These are phyloP conservation scores for Breviolum minutum DNA, from an alignment of 73 alveolate species.

Conservation along the genomic window DNA sequence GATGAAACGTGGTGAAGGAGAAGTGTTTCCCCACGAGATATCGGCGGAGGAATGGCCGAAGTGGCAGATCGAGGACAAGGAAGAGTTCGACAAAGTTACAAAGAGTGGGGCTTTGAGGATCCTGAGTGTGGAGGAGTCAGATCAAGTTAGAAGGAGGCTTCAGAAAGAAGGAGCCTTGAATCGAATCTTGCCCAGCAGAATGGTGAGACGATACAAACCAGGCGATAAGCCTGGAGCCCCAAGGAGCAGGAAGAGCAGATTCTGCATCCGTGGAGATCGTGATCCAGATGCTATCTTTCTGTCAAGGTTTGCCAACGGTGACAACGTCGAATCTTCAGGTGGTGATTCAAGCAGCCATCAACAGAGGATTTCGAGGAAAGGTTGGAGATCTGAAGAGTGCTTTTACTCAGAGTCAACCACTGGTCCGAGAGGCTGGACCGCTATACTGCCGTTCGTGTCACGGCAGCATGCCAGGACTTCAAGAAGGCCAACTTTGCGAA, in stretches of 20 bases:
- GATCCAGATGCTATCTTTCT: neutral
- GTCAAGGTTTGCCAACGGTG: neutral
- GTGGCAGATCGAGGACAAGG: too few species aligned
- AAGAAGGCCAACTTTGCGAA: too few species aligned
- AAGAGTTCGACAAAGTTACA: too few species aligned
- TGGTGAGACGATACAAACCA: neutral
- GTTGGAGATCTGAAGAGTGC: neutral
- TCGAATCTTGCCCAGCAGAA: neutral
- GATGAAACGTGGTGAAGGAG: too few species aligned
- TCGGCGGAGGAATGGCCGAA: too few species aligned
- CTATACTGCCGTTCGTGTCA: too few species aligned
- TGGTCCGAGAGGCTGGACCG: too few species aligned
- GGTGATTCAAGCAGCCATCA: neutral
- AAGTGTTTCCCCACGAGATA: too few species aligned
- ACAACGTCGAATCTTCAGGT: neutral
- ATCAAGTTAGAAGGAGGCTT: neutral
- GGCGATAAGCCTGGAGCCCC: neutral
- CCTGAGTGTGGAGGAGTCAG: neutral
- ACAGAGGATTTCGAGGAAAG: neutral
- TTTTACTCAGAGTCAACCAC: too few species aligned
- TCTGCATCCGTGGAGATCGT: neutral
- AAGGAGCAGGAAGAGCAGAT: neutral
- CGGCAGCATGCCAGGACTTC: too few species aligned
- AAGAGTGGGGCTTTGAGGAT: too few species aligned
- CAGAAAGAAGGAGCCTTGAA: neutral